Evolutionary conservation across 805 yeast species (phyloP).

Genomic region (Saccharomycopsis sp.): DNA sequence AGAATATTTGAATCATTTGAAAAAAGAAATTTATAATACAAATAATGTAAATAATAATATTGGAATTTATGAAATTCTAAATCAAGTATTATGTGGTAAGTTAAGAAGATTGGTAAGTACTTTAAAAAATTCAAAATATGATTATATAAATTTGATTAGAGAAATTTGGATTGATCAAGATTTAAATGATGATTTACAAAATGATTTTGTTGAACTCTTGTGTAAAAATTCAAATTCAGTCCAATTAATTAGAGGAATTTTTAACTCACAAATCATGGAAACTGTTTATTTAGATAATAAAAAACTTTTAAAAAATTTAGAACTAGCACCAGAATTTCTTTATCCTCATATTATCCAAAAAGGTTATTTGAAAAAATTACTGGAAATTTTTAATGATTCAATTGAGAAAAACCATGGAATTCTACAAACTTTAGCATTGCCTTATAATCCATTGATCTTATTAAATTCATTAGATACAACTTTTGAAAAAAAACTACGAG

Average conservation of each 20-base stretch:
- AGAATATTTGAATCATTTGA: background rate
- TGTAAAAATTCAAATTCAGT: background rate
- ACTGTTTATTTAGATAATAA: background rate
- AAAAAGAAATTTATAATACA: background rate
- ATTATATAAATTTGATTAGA: conserved; percentile 1
- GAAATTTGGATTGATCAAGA: conserved; percentile 16
- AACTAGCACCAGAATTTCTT: conserved; percentile 1
- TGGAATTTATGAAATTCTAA: background rate
- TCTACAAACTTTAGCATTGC: background rate
- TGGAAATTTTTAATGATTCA: background rate
- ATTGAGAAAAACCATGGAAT: background rate
- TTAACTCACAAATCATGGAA: background rate
- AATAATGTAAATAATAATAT: background rate
- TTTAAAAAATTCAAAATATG: background rate
- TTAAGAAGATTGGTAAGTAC: background rate
- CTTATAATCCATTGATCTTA: conserved; percentile 5
- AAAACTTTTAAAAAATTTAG: background rate
- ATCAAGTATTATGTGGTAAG: background rate
- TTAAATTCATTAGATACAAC: background rate
- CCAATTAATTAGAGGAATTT: background rate
- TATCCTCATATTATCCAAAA: background rate
- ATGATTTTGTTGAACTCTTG: background rate
- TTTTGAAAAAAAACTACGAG: background rate
- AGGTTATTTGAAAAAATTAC: background rate
- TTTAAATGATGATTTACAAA: conserved; percentile 2